These are phyloP conservation scores for Thymus quinquecostatus DNA, from an alignment of 257 asterid genomes.

Conservation along the genomic window DNA sequence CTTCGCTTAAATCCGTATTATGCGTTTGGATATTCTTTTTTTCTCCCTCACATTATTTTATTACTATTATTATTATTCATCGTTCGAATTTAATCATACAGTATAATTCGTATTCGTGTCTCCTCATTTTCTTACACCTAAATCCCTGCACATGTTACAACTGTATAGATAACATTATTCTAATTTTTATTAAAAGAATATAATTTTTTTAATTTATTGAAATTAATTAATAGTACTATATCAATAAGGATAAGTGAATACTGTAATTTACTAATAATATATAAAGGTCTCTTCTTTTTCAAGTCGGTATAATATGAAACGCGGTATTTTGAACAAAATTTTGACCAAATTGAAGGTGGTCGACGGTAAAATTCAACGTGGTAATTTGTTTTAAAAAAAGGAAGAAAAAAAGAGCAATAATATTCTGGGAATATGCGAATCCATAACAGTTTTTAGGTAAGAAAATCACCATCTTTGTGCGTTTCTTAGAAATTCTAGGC, in stretches of 20 bases:
- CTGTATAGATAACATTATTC: background rate
- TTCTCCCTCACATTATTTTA: background rate
- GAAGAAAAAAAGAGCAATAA: too few species aligned
- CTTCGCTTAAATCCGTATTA: constrained; percentile 34
- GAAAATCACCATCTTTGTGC: constrained; percentile 1
- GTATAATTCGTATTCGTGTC: background rate
- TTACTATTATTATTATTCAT: background rate
- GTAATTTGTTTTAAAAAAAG: background rate
- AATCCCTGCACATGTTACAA: background rate
- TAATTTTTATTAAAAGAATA: background rate
- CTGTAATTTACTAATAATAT: too few species aligned
- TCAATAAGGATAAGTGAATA: background rate
- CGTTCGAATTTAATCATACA: background rate
- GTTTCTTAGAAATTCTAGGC: background rate
- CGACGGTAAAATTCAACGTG: background rate
- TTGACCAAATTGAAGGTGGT: constrained; percentile 10
- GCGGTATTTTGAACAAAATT: constrained; percentile 18
- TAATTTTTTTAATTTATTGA: too few species aligned
- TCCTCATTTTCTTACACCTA: background rate
- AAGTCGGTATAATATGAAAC: background rate
- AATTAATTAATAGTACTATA: too few species aligned
- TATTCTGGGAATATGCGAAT: constrained; percentile 35
- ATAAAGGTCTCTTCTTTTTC: background rate
- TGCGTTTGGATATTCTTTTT: constrained; percentile 68
- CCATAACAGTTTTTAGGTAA: background rate